These are phyloP conservation scores for Phragmites australis DNA, from an alignment of 176 grass and related monocot genomes.

Conservation along the genomic window DNA sequence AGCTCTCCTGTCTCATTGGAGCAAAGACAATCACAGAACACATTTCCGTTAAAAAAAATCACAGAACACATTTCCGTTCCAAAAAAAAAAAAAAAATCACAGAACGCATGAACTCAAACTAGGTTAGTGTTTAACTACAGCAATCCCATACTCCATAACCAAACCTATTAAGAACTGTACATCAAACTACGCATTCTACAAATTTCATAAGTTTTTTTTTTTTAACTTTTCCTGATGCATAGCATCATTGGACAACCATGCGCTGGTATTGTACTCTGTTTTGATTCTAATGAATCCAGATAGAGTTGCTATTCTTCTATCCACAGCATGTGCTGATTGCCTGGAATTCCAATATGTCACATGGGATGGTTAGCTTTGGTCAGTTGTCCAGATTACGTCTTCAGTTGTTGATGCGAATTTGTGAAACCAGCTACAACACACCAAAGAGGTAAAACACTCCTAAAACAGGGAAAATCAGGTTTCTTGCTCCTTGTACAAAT, in stretches of 20 bases:
- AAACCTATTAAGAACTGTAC: neutral
- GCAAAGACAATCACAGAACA: neutral
- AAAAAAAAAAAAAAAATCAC: neutral
- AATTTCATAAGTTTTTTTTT: neutral
- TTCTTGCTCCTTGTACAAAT: slow-evolving; percentile 44
- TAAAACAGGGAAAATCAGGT: slow-evolving; percentile 14
- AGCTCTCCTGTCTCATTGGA: too few species aligned
- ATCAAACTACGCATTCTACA: slow-evolving; percentile 22
- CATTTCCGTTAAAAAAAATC: neutral
- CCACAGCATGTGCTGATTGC: neutral
- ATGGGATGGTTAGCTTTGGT: neutral
- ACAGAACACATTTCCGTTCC: too few species aligned
- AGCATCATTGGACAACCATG: neutral
- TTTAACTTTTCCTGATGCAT: neutral
- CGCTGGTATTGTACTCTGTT: neutral
- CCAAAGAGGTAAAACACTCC: slow-evolving; percentile 20
- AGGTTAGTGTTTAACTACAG: neutral
- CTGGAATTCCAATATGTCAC: neutral
- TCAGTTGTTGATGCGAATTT: neutral
- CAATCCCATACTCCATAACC: neutral
- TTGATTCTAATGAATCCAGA: neutral
- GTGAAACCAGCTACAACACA: neutral
- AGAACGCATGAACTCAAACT: neutral
- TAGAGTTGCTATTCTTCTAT: neutral
- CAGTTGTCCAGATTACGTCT: slow-evolving; percentile 1